Evolutionary conservation across 176 grass and related monocot genomes (phyloP).

Genomic region (Raddia guianensis): DNA sequence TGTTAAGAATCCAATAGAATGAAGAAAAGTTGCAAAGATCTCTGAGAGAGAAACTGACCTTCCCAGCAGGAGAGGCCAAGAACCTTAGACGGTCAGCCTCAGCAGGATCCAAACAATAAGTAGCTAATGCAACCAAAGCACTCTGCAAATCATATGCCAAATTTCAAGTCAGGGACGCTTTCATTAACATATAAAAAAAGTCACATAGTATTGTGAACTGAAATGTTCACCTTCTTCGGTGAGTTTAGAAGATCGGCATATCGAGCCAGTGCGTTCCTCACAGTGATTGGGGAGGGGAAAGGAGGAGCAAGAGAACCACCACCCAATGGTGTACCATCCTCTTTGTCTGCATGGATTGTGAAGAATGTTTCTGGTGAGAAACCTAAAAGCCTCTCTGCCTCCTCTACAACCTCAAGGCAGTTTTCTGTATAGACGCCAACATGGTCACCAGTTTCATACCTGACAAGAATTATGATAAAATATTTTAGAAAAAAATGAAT

Average conservation of each 20-base stretch:
- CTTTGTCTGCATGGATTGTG: slow-evolving; percentile 82
- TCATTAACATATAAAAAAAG: background rate
- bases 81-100: slow-evolving; percentile 77
- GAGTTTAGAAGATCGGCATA: slow-evolving; percentile 98
- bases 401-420: slow-evolving; percentile 65
- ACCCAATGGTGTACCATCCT: slow-evolving; percentile 79
- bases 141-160: slow-evolving; percentile 47
- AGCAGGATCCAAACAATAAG: slow-evolving; percentile 66
- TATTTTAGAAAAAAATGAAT: slow-evolving; percentile 34
- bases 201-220: slow-evolving; percentile 8
- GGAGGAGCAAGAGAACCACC: slow-evolving; percentile 74
- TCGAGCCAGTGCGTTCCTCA: slow-evolving; percentile 78
- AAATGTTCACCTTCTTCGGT: slow-evolving; percentile 78
- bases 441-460: slow-evolving; percentile 95
- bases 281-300: slow-evolving; percentile 71
- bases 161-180: slow-evolving; percentile 13
- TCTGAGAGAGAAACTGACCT: slow-evolving; percentile 54
- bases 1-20: slow-evolving; percentile 23
- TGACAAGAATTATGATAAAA: slow-evolving; percentile 40
- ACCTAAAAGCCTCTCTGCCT: slow-evolving; percentile 78
- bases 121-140: slow-evolving; percentile 76
- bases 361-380: slow-evolving; percentile 78
- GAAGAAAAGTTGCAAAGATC: slow-evolving; percentile 7
- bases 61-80: slow-evolving; percentile 86
- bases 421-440: slow-evolving; percentile 90